These are phyloP conservation scores for Sporisorium sorghi DNA, from an alignment of 1,284 basidiomycete genomes.

Conservation along the genomic window DNA sequence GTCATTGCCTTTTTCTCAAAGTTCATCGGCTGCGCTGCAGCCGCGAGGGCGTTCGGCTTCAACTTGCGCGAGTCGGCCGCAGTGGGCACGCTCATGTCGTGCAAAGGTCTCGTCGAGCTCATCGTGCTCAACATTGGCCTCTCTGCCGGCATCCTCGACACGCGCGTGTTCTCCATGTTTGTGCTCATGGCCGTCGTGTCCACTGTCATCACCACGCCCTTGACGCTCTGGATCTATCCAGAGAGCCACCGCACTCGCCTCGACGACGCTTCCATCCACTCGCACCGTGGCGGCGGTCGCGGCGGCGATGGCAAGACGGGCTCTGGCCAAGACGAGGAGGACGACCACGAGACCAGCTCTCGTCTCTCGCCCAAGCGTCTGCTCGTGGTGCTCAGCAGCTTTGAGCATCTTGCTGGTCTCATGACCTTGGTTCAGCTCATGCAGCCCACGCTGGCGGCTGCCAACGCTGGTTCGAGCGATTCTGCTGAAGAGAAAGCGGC, in stretches of 20 bases:
- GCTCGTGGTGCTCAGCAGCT: slow-evolving; percentile 87
- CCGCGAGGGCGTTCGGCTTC: slow-evolving; percentile 79
- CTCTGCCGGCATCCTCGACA: slow-evolving; percentile 80
- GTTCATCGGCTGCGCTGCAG: slow-evolving; percentile 72
- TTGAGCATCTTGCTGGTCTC: slow-evolving; percentile 80
- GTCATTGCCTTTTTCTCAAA: slow-evolving; percentile 84
- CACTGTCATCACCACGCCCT: slow-evolving; percentile 89
- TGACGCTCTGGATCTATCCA: slow-evolving; percentile 83
- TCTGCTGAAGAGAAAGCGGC: slow-evolving; percentile 1
- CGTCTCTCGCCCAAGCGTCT: slow-evolving; percentile 72
- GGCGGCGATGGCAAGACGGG: slow-evolving; percentile 8
- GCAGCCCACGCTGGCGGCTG: slow-evolving; percentile 65
- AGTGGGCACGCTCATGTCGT: slow-evolving; percentile 90
- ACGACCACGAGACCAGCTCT: slow-evolving; percentile 26
- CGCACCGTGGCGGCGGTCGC: slow-evolving; percentile 28
- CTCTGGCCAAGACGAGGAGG: slow-evolving; percentile 32
- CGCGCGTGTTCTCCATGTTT: slow-evolving; percentile 81
- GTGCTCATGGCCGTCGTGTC: slow-evolving; percentile 86
- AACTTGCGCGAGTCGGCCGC: slow-evolving; percentile 82
- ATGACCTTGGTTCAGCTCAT: slow-evolving; percentile 74
- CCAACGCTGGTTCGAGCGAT: slow-evolving; percentile 12
- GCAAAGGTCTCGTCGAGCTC: slow-evolving; percentile 82
- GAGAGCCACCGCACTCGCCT: slow-evolving; percentile 56
- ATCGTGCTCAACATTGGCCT: slow-evolving; percentile 94
- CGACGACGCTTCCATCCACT: slow-evolving; percentile 34